Conservation (phyloP, 306 rosid species). For the Fagus crenata region DNA sequence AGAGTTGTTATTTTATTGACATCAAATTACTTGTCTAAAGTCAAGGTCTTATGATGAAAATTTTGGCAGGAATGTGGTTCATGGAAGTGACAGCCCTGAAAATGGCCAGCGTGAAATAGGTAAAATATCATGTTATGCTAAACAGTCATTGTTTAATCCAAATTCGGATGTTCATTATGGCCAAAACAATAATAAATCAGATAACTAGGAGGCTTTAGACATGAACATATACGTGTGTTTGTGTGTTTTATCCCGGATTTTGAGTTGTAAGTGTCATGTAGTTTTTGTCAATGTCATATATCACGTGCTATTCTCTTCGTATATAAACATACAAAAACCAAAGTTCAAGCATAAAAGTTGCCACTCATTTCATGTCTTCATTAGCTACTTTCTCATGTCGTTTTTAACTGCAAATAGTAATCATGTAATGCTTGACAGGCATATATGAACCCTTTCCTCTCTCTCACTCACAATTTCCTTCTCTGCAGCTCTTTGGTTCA, state of each 20-base stretch:
- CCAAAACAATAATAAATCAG: not conserved
- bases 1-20: constrained; percentile 3
- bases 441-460: not conserved
- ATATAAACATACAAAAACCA: not conserved
- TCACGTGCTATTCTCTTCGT: not conserved
- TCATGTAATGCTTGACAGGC: not conserved
- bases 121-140: constrained; percentile 27
- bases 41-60: constrained; percentile 28
- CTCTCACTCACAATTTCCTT: constrained; percentile 16
- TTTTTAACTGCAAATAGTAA: not conserved
- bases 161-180: not conserved
- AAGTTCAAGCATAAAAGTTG: not conserved
- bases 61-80: constrained; percentile 79
- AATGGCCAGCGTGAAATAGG: constrained; percentile 94
- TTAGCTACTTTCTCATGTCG: not conserved
- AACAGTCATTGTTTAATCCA: not conserved
- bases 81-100: constrained; percentile 99
- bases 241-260: not conserved
- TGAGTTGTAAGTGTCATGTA: not conserved
- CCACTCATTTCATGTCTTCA: not conserved
- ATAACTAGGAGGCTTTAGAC: not conserved
- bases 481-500: constrained; percentile 85
- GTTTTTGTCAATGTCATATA: not conserved
- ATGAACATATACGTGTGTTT: not conserved
- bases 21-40: constrained; percentile 18